Conservation (phyloP, 176 grass and related monocot species). For the Dendrocalamus sinicus region DNA sequence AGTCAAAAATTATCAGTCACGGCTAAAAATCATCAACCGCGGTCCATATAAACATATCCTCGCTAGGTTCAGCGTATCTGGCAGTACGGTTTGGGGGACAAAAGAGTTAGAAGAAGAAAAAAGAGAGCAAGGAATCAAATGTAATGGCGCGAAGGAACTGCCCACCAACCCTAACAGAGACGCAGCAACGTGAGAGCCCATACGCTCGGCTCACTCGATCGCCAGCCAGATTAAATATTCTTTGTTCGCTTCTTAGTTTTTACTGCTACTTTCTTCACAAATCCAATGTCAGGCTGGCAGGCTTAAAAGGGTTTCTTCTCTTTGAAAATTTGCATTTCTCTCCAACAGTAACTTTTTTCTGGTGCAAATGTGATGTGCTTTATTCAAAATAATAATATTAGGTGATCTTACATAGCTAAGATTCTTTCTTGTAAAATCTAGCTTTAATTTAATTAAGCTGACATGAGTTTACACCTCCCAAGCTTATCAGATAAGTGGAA, state of each 20-base stretch:
- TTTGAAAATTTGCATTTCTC: no score
- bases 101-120: not conserved
- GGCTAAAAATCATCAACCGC: no score
- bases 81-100: not conserved
- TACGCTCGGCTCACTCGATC: not conserved
- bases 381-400: no score
- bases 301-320: not conserved
- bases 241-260: not conserved
- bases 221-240: not conserved
- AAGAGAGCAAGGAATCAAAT: not conserved
- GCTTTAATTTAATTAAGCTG: not conserved
- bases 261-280: not conserved
- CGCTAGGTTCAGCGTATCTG: not conserved
- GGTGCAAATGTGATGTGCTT: no score
- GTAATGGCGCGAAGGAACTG: constrained; percentile 16
- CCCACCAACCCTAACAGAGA: constrained; percentile 27
- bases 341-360: not conserved
- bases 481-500: not conserved
- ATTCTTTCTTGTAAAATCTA: not conserved
- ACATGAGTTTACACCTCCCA: not conserved
- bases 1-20: no score
- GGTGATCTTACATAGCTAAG: not conserved
- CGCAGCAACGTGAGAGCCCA: not conserved
- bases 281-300: not conserved
- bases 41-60: no score